phyloP scores from a whole-genome alignment of 495 filamentous ascomycete genomes.

The Hyaloscypha variabilis region DNA sequence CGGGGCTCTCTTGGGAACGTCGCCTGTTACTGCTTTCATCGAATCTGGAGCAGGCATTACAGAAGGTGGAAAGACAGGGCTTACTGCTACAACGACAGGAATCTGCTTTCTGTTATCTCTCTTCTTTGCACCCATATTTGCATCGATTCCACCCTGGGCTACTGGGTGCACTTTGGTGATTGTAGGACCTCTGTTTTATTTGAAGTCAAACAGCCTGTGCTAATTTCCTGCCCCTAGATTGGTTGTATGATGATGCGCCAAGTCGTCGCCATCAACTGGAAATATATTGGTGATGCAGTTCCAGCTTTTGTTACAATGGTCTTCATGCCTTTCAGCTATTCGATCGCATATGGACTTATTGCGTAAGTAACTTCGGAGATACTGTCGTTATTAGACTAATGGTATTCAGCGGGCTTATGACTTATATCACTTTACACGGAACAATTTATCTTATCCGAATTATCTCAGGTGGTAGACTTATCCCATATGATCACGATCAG shows the following conservation, averaged over 20 bases:
- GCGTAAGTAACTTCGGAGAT: too few relatives aligned
- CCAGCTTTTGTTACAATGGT: constrained; percentile 80
- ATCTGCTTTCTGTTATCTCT: constrained; percentile 76
- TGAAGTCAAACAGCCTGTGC: too few relatives aligned
- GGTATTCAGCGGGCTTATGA: too few relatives aligned
- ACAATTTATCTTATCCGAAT: too few relatives aligned
- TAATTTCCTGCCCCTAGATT: too few relatives aligned
- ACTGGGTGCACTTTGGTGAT: constrained; percentile 80
- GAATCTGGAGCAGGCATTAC: constrained; percentile 84
- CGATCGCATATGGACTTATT: constrained; percentile 78
- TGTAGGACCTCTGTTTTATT: too few relatives aligned
- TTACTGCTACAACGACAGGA: constrained; percentile 75
- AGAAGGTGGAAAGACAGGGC: constrained; percentile 76
- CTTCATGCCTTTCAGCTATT: constrained; percentile 82
- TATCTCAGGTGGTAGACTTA: too few relatives aligned
- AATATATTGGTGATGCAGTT: constrained; percentile 66
- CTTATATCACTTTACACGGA: too few relatives aligned
- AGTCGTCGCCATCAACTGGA: constrained; percentile 55
- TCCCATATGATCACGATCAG: too few relatives aligned
- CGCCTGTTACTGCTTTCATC: constrained; percentile 80
- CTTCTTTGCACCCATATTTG: constrained; percentile 84
- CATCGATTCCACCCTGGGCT: constrained; percentile 83
- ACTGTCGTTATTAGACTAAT: too few relatives aligned
- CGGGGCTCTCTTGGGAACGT: constrained; percentile 73
- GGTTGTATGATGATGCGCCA: constrained; percentile 61